phyloP scores from a whole-genome alignment of 2,329 filamentous ascomycete genomes.

The Sphaerulina musiva region DNA sequence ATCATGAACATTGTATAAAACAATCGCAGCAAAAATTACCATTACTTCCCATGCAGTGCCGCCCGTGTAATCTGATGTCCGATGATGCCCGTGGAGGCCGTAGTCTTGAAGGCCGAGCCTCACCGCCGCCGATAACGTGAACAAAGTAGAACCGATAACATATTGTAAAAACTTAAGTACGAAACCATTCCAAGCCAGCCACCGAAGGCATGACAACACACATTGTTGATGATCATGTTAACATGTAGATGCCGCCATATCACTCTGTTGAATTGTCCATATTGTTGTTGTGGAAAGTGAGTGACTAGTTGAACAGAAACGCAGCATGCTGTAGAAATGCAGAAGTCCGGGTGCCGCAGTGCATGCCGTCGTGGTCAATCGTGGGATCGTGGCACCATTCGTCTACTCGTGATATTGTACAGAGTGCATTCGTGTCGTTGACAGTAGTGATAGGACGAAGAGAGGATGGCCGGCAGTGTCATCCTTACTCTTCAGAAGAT shows the following conservation, averaged over 20 bases:
- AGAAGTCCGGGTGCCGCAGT: slow-evolving; percentile 15
- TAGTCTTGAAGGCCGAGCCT: slow-evolving; percentile 18
- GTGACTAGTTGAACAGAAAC: slow-evolving; percentile 15
- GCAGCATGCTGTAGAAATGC: slow-evolving; percentile 20
- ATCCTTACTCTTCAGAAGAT: slow-evolving; percentile 24
- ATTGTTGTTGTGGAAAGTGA: slow-evolving; percentile 19
- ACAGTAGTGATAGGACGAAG: slow-evolving; percentile 22
- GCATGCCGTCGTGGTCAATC: slow-evolving; percentile 22
- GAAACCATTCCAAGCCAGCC: slow-evolving; percentile 23
- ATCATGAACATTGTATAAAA: slow-evolving; percentile 18
- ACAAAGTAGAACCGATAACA: slow-evolving; percentile 9
- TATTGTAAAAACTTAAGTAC: slow-evolving; percentile 20
- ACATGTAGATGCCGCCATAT: slow-evolving; percentile 22
- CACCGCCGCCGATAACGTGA: slow-evolving; percentile 13
- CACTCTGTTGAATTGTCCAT: slow-evolving; percentile 18
- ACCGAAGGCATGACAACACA: slow-evolving; percentile 27
- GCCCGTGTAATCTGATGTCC: slow-evolving; percentile 11
- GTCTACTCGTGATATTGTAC: slow-evolving; percentile 26
- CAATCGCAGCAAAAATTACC: slow-evolving; percentile 25
- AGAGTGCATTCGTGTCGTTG: slow-evolving; percentile 18
- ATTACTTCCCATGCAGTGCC: slow-evolving; percentile 18
- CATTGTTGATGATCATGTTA: slow-evolving; percentile 26
- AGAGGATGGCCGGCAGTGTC: slow-evolving; percentile 4
- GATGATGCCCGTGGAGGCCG: slow-evolving; percentile 26
- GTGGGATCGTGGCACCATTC: slow-evolving; percentile 24